A percentile compares a stretch with the other conserved stretches of the same genome.
Evolutionary conservation across 345 rosid species (phyloP).

Genomic region (Syzygium aromaticum): DNA sequence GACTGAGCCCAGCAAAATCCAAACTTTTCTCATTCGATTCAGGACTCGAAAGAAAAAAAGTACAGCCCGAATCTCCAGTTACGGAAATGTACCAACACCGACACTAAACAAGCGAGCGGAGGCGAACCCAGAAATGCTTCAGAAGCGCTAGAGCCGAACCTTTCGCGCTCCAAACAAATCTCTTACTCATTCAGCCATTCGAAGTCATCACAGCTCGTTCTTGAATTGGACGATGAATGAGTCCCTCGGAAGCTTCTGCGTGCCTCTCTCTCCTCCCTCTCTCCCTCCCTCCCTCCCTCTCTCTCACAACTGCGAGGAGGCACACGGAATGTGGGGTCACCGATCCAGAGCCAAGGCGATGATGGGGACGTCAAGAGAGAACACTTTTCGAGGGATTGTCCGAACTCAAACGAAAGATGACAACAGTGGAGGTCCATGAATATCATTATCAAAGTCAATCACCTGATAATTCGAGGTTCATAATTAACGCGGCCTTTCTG

Average conservation of each 20-base stretch:
- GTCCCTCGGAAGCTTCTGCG: neutral
- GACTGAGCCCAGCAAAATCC: neutral
- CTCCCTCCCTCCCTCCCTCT: neutral
- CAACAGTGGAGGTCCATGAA: neutral
- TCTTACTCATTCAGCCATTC: neutral
- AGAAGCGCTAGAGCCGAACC: neutral
- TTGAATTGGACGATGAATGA: neutral
- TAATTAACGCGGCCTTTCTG: neutral
- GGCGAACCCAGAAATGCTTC: neutral
- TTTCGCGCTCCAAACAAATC: neutral
- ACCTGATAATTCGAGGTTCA: neutral
- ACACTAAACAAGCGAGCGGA: neutral
- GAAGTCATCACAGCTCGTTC: neutral
- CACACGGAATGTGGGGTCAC: slow-evolving; percentile 47
- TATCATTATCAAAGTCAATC: slow-evolving; percentile 1
- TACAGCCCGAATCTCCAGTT: neutral
- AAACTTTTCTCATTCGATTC: neutral
- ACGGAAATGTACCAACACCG: neutral
- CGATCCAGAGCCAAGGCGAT: slow-evolving; percentile 3
- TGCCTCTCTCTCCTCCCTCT: neutral
- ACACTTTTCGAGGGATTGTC: neutral
- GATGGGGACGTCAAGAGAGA: slow-evolving; percentile 14
- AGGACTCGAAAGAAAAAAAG: neutral
- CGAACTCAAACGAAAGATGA: neutral
- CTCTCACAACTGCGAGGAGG: neutral